phyloP scores from a whole-genome alignment of 768 basidiomycete genomes.

The Serendipita sp. region DNA sequence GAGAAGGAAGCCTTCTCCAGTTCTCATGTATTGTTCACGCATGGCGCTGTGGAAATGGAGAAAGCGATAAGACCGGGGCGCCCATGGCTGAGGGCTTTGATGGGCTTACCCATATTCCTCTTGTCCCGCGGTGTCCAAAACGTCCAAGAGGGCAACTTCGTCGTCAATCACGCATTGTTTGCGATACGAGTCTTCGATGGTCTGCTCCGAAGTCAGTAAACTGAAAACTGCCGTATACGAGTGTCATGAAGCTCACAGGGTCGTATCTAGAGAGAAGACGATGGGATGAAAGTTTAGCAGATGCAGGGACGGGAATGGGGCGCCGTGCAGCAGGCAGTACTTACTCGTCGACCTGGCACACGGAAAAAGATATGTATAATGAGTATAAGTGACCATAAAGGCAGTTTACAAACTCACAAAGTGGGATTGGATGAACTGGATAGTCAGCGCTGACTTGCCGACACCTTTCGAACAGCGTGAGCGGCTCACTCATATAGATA shows the following conservation, averaged over 20 bases:
- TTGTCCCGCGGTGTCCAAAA: conserved; percentile 93
- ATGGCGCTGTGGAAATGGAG: conserved; percentile 49
- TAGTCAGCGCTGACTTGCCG: conserved; percentile 86
- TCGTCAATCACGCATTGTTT: conserved; percentile 97
- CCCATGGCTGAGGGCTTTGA: background rate
- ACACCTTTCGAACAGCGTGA: conserved; percentile 26
- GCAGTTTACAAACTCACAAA: conserved; percentile 91
- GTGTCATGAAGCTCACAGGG: background rate
- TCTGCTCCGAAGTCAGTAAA: background rate
- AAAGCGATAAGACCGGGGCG: background rate
- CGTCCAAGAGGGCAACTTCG: conserved; percentile 94
- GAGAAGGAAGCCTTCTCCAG: conserved; percentile 93
- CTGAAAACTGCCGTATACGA: background rate
- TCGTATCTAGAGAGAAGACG: background rate
- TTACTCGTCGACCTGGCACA: background rate
- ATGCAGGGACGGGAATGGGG: background rate
- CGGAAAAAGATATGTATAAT: background rate
- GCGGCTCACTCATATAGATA: background rate
- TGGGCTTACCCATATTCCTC: conserved; percentile 83
- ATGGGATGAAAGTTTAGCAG: background rate
- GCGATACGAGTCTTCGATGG: conserved; percentile 69
- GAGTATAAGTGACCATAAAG: conserved; percentile 65
- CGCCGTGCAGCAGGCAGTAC: background rate
- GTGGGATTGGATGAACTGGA: conserved; percentile 94
- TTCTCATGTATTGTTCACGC: conserved; percentile 99